Evolutionary conservation across 495 filamentous ascomycete genomes (phyloP), one percentile per base, ranked within the genome.

Genomic region (Baudoinia panamericana): DNA sequence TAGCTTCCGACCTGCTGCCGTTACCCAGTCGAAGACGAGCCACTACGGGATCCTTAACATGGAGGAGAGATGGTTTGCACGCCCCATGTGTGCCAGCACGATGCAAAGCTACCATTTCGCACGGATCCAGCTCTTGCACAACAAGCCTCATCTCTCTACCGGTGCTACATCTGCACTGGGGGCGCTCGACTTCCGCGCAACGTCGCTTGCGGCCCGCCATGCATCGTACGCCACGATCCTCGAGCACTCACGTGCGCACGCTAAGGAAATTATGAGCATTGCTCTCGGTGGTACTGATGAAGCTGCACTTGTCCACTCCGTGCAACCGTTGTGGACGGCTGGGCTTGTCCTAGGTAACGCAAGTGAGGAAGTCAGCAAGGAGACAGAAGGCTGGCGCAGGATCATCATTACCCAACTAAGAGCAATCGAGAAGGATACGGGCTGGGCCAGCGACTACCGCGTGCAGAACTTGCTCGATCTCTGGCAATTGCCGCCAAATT

Each of bases 71-170:
- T 80, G 75, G 75, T 70, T 71, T 49, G 73, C 69, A 44, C 62
- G 73, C 2, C 68, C 73, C 2, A 75, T 77, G 66, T 77, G 72
- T 57, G 69, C 68, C 1, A 73, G 72, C 4, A 70, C 70, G 8
- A 76, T 77, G 71, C 74, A 78, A 51, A 65, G 66, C 44, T 80
- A 75, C 50, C 73, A 80, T 48, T 75, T 80, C 68, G 70, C 71
- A 0, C 71, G 70, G 30, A 75, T 75, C 22, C 60, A 77, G 29
- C 58, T 80, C 10, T 62, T 76, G 8, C 67, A 75, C 52, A 72
- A 80, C 51, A 75, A 74, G 43, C 73, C 75, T 15, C 68, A 73
- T 24, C 65, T 73, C 27, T 67, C 71, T 6, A 73, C 69, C 2
- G 62, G 62, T 38, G 59, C 62, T 11, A n/a, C n/a, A n/a, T n/a